These are phyloP conservation scores for Ceratocystis papillata DNA, from an alignment of 2,329 filamentous ascomycete genomes.

Conservation along the genomic window DNA sequence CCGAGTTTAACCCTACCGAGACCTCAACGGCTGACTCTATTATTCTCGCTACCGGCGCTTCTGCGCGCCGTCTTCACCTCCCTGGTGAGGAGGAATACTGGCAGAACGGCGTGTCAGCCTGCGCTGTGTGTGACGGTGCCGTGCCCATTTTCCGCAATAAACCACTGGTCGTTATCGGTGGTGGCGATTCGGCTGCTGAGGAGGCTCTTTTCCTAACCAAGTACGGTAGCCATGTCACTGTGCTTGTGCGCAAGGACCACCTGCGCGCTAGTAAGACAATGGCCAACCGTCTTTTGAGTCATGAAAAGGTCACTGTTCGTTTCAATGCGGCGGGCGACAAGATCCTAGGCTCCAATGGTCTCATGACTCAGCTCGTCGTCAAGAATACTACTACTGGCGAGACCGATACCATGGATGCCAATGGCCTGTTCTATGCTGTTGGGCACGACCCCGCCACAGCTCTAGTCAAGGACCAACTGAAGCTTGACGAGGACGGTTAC, in stretches of 20 bases:
- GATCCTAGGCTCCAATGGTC: constrained; percentile 68
- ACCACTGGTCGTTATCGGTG: constrained; percentile 88
- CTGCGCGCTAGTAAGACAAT: constrained; percentile 86
- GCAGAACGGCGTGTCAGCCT: constrained; percentile 93
- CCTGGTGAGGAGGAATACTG: constrained; percentile 90
- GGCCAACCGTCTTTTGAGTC: constrained; percentile 67
- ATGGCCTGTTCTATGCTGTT: constrained; percentile 92
- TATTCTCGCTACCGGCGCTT: constrained; percentile 92
- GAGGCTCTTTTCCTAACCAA: constrained; percentile 97
- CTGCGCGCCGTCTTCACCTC: constrained; percentile 71
- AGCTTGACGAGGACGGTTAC: constrained; percentile 84
- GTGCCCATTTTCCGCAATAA: constrained; percentile 97
- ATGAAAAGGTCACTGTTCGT: constrained; percentile 83
- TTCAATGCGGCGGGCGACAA: constrained; percentile 76
- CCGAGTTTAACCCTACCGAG: constrained; percentile 74
- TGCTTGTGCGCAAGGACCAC: constrained; percentile 78
- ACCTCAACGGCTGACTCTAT: constrained; percentile 81
- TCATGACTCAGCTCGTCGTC: constrained; percentile 82
- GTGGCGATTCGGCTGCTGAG: constrained; percentile 92
- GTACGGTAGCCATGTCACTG: constrained; percentile 90
- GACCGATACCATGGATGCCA: constrained; percentile 76
- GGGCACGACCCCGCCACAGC: constrained; percentile 87
- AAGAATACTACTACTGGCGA: constrained; percentile 66
- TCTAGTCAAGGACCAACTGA: constrained; percentile 83
- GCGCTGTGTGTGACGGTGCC: constrained; percentile 93